A percentile compares a stretch with the other conserved stretches of the same genome.
Conservation (phyloP, 1,284 basidiomycete species). For the Salmacisia buchloeana region DNA sequence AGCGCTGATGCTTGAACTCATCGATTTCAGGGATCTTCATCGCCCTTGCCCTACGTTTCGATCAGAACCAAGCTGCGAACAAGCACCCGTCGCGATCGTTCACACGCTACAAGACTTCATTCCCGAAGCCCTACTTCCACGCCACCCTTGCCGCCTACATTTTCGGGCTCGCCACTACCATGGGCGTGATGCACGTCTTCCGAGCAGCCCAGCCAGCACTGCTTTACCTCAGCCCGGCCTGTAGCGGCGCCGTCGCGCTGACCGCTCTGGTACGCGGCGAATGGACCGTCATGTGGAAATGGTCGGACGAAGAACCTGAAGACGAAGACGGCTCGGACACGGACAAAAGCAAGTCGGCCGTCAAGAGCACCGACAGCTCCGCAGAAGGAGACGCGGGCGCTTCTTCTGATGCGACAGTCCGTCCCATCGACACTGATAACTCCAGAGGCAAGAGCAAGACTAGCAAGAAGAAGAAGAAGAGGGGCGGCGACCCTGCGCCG, state of each 20-base stretch:
- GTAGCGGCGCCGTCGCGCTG: slow-evolving; percentile 53
- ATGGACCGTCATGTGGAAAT: slow-evolving; percentile 38
- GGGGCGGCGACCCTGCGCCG: neutral
- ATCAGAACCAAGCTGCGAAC: slow-evolving; percentile 59
- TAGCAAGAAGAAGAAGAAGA: neutral
- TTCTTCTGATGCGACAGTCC: neutral
- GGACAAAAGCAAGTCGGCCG: slow-evolving; percentile 12
- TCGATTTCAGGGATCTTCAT: slow-evolving; percentile 66
- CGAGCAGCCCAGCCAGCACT: slow-evolving; percentile 82
- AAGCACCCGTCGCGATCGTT: slow-evolving; percentile 24
- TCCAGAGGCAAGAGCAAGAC: no score
- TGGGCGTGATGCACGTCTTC: slow-evolving; percentile 79
- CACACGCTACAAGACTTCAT: slow-evolving; percentile 48
- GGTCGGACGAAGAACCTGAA: slow-evolving; percentile 34
- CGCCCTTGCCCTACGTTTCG: slow-evolving; percentile 80
- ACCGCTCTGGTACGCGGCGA: slow-evolving; percentile 51
- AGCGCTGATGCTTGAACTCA: neutral
- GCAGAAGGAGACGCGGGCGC: neutral
- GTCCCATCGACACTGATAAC: neutral
- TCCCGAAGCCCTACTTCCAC: slow-evolving; percentile 72
- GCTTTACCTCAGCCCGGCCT: slow-evolving; percentile 68
- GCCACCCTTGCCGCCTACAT: slow-evolving; percentile 70
- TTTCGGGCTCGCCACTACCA: slow-evolving; percentile 70
- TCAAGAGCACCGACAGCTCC: slow-evolving; percentile 7
- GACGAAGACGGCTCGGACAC: slow-evolving; percentile 11